Conservation (phyloP, 345 rosid genomes). For the Cardiospermum halicacabum region DNA sequence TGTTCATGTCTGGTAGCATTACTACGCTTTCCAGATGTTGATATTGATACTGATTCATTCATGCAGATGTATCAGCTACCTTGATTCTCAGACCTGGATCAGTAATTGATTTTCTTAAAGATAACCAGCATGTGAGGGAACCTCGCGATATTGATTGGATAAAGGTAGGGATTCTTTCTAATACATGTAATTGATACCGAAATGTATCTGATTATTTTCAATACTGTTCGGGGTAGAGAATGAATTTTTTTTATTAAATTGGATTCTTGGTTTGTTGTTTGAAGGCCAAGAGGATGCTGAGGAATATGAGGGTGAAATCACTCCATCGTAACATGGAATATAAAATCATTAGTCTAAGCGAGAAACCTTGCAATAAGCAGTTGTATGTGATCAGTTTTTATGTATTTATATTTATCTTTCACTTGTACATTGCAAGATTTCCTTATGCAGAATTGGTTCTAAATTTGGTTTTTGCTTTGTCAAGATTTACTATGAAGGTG, state of each 20-base stretch:
- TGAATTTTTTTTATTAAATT: too few species aligned
- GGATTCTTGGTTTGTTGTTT: constrained; percentile 12
- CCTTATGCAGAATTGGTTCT: constrained; percentile 9
- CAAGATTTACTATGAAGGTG: constrained; percentile 63
- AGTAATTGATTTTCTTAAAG: constrained; percentile 50
- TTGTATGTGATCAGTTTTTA: constrained; percentile 38
- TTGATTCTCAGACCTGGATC: constrained; percentile 78
- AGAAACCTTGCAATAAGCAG: constrained; percentile 75
- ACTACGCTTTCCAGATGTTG: background rate
- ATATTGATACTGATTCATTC: background rate
- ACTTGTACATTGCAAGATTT: background rate
- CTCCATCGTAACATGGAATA: constrained; percentile 59
- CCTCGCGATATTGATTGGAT: constrained; percentile 59
- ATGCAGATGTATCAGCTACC: constrained; percentile 72
- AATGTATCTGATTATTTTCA: too few species aligned
- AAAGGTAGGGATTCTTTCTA: constrained; percentile 49
- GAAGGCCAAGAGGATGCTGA: constrained; percentile 76
- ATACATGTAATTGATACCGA: too few species aligned
- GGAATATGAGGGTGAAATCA: constrained; percentile 64
- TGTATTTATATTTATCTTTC: background rate
- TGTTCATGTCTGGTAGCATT: constrained; percentile 11
- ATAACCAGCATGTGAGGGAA: constrained; percentile 58
- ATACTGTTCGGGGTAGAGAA: too few species aligned
- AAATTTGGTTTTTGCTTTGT: constrained; percentile 11
- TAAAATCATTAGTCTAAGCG: constrained; percentile 70